Base-by-base conservation (phyloP, 345 rosid species). In the Mangifera indica region DNA sequence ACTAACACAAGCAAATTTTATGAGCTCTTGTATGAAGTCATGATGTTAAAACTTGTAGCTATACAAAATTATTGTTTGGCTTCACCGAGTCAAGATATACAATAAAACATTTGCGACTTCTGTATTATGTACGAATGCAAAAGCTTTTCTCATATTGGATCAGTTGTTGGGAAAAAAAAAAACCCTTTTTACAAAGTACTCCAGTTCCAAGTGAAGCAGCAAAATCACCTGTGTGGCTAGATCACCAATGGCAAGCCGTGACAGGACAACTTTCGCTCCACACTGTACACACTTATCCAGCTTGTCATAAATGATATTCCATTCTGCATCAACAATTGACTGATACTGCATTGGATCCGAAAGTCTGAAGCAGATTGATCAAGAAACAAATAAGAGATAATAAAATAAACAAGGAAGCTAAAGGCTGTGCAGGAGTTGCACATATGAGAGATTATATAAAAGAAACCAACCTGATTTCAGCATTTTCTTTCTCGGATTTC, bases 301-400 rank as follows among this genome's bases (percentile, higher is more conserved):
- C 82, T 96, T 96, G 82, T 96, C 97, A 78, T 96, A 96, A 67
- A 96, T 96, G 70, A 96, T 96, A 87, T 93, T 96, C 99, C 99
- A 96, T 72, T 96, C 99, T 14, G 99, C 99, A 84, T 96, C 99
- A 80, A 96, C 99, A 78, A 96, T 96, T 71, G 99, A 96, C 77
- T 96, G 99, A 74, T 96, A 93, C 69, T 93, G 92, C 21, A 91
- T 85, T 75, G 99, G 99, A 87, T 96, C 97, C 68, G 97, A 84
- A 73, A 96, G 86, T 79, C 99, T 96, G 87, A 71, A 67, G 46
- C 60, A 71, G 22, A 25, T 13, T 12, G 21, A 18, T 7, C 24
- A 63, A 46, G 34, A 32, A 37, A 56, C 7, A 53, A n/a, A 69
- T 32, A 17, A 63, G 48, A 29, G 24, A 48, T 48, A 13, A 25